Base-by-base conservation (phyloP, 2,329 filamentous ascomycete species). In the Elsinoe fawcettii region DNA sequence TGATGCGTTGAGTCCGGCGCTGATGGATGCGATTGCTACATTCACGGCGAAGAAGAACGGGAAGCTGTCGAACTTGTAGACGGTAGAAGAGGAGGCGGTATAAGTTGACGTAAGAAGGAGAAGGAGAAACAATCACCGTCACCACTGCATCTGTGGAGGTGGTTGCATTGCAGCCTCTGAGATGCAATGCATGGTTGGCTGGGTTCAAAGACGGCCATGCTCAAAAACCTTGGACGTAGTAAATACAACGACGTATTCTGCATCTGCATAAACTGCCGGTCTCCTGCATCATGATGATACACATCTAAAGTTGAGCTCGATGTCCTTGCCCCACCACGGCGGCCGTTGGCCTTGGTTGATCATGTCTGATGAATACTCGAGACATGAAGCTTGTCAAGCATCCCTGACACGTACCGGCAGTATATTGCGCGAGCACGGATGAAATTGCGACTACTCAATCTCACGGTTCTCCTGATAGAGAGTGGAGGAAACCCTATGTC, bases 1-100 rank as follows among this genome's bases (percentile, higher is more conserved):
- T 66, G 84, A 87, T 68, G 75, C 75, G 16, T 71, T 87, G 46
- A 81, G 76, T 4, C 83, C 84, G 16, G 60, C 74, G 2, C 69
- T 87, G 65, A 86, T 86, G 84, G 84, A 87, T 60, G 55, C 60
- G 11, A 63, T 67, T 55, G 66, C 51, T 3, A 36, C 51, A 5
- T 56, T 47, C 46, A 49, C 55, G 2, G 37, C 22, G 23, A 37
- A 58, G 51, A 51, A 57, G 36, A 54, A 37, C 36, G 54, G 51
- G 20, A 58, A 56, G 51, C 16, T 60, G 32, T n/a, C 34, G 2
- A 53, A 53, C 16, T 16, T 53, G 32, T 53, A 14, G 11, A 14
- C 14, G 4, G 34, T 12, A 4, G 34, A 12, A 37, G 14, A 14
- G 4, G 34, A 37, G 3, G 34, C 5, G 34, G 27, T 30, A 30